Evolutionary conservation across 202 grass and related monocot species (phyloP).

Genomic region (Bolboschoenoplectus hybrid): DNA sequence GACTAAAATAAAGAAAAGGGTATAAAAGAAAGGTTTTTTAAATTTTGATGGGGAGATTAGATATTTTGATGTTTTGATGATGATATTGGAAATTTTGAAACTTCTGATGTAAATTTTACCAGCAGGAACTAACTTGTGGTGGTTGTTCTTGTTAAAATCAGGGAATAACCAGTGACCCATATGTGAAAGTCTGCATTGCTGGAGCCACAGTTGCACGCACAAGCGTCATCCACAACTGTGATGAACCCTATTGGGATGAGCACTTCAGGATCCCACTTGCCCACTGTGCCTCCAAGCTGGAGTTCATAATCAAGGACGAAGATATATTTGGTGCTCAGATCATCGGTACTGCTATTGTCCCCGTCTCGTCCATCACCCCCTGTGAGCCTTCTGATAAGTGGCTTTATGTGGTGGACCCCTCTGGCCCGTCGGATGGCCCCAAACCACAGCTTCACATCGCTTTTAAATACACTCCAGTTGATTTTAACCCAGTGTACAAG

Average conservation of each 20-base stretch:
- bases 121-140: background rate
- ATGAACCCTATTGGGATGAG: conserved; percentile 49
- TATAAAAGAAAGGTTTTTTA: background rate
- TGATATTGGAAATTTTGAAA: background rate
- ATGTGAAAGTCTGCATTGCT: conserved; percentile 47
- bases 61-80: background rate
- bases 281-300: conserved; percentile 45
- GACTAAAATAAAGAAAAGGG: background rate
- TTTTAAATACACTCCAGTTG: conserved; percentile 41
- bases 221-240: conserved; percentile 62
- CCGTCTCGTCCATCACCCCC: conserved; percentile 32
- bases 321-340: conserved; percentile 73
- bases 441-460: conserved; percentile 37
- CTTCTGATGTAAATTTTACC: background rate
- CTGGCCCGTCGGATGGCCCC: background rate
- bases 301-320: conserved; percentile 63
- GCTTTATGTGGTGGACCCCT: conserved; percentile 37
- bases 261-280: conserved; percentile 60
- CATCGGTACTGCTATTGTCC: conserved; percentile 56
- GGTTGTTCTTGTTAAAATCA: conserved; percentile 23
- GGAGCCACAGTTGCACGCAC: conserved; percentile 60
- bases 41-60: background rate
- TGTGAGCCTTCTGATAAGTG: background rate
- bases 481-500: conserved; percentile 27
- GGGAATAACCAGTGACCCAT: conserved; percentile 67